Conservation (phyloP, 2,329 filamentous ascomycete species). For the Colletotrichum plurivorum region DNA sequence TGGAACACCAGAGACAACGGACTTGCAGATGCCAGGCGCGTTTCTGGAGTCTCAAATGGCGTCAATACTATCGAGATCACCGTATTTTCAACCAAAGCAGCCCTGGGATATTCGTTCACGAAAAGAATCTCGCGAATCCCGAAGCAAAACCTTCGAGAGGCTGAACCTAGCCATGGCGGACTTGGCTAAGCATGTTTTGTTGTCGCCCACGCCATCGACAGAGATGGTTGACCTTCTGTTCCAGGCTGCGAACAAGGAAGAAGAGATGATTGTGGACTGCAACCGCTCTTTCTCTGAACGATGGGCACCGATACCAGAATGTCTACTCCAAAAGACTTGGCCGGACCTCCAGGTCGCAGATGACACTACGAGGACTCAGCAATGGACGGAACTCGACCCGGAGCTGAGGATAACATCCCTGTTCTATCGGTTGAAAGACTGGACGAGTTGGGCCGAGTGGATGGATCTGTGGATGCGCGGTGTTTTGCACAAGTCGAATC, state of each 20-base stretch:
- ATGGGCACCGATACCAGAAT: not conserved
- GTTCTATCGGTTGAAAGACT: not conserved
- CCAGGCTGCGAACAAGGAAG: not conserved
- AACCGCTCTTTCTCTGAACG: not conserved
- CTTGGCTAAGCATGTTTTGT: not conserved
- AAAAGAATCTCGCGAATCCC: too few relatives aligned
- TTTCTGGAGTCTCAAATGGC: too few relatives aligned
- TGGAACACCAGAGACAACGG: too few relatives aligned
- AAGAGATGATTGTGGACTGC: not conserved
- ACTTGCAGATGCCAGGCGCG: too few relatives aligned
- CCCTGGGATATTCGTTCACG: too few relatives aligned
- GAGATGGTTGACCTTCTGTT: not conserved
- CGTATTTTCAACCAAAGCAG: too few relatives aligned
- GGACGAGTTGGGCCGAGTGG: not conserved
- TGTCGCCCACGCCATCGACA: not conserved
- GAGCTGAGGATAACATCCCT: not conserved
- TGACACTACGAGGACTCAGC: too few relatives aligned
- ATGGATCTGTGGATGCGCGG: conserved; percentile 6
- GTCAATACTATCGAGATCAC: too few relatives aligned
- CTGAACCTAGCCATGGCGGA: too few relatives aligned
- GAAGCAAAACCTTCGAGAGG: too few relatives aligned
- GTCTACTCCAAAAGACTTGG: not conserved
- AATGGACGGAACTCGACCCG: too few relatives aligned
- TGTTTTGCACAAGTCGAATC: conserved; percentile 7
- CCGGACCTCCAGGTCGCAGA: too few relatives aligned